Evolutionary conservation across 257 asterid species (phyloP), one percentile per base, ranked within the genome.

Genomic region (Fraxinus pennsylvanica): DNA sequence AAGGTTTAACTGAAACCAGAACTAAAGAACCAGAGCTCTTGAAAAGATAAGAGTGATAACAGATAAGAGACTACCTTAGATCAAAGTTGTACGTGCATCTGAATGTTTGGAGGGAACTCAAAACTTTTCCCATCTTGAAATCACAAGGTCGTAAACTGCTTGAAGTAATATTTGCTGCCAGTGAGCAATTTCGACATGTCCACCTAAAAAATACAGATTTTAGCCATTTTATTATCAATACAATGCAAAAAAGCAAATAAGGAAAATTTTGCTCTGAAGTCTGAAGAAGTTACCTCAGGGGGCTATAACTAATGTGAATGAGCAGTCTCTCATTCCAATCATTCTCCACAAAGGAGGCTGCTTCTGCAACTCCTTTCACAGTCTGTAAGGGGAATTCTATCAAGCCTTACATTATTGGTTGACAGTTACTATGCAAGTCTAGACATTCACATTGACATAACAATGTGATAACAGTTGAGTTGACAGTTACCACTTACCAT

Each of bases 111-210:
- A 92, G 90, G 80, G 99, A 87, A 81, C 91, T 82, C 66, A 92
- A 81, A 74, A 93, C 86, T 86, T 87, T 96, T 80, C 96, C 97
- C 96, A 89, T 85, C 86, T 92, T 96, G 80, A 96, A 96, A 86
- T 96, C 99, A 91, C 97, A 93, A 57, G 96, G 99, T 76, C 89
- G 84, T 76, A 93, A 87, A 79, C 89, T 89, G 80, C 89, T 88
- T 9, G 96, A 87, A 33, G 98, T 77, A 57, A 93, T 84, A 84
- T 87, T 89, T 78, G 94, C 81, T 82, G 96, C 86, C 77, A 92
- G 80, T 0, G 91, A 87, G 90, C 96, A 92, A 86, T 82, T 96
- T 81, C 97, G 90, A 89, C 97, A 93, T 50, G 93, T 88, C 98
- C 98, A 93, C 85, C 99, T 93, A 85, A 81, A 81, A 78, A 81